phyloP scores from a whole-genome alignment of 192 early-diverging fungal species.

The Pilaira anomala region DNA sequence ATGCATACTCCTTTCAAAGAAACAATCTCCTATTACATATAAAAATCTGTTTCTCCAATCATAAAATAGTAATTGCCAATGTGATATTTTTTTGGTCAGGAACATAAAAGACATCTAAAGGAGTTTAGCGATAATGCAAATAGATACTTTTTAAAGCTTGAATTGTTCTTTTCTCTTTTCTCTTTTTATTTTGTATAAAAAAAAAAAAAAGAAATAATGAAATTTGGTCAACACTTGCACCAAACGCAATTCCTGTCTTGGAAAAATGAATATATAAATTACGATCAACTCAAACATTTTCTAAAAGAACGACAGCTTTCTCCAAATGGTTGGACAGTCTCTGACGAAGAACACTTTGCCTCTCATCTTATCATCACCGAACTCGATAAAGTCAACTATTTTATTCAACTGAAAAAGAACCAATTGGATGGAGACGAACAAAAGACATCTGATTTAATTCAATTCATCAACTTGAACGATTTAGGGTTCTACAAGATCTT shows the following conservation, averaged over 20 bases:
- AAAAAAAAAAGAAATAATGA: conserved; percentile 7
- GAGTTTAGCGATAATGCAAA: neutral
- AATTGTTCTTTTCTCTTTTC: conserved; percentile 1
- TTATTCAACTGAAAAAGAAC: neutral
- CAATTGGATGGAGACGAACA: neutral
- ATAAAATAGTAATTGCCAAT: conserved; percentile 1
- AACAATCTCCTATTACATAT: conserved; percentile 5
- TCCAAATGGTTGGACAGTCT: conserved; percentile 8
- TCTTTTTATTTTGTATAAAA: neutral
- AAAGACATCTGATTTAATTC: neutral
- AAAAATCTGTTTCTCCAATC: neutral
- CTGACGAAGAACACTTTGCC: conserved; percentile 16
- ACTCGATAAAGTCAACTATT: conserved; percentile 10
- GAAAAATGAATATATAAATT: conserved; percentile 22
- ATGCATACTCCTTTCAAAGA: no score
- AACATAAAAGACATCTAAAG: neutral
- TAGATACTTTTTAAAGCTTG: no score
- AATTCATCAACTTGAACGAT: conserved; percentile 69
- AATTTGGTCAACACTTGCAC: conserved; percentile 19
- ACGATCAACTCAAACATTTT: conserved; percentile 18
- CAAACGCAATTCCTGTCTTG: conserved; percentile 19
- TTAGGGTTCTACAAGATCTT: conserved; percentile 85
- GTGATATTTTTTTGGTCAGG: neutral
- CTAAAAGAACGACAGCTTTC: conserved; percentile 17
- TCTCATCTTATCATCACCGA: conserved; percentile 5